Conservation (phyloP, 495 filamentous ascomycete species). For the Podospora australis region DNA sequence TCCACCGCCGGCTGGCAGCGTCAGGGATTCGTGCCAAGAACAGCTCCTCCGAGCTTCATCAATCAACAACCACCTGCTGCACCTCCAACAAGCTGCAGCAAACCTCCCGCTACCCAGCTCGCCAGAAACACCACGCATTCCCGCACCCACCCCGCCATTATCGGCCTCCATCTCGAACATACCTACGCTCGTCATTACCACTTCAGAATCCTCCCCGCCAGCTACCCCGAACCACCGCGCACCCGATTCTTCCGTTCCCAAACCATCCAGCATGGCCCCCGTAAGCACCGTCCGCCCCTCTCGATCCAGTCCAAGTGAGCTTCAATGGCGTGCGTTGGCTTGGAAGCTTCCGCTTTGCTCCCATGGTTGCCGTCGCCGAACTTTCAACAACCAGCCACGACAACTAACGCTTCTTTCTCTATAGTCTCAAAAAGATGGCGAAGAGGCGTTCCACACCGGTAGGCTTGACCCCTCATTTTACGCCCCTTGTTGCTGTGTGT, state of each 20-base stretch:
- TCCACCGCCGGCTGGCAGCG: constrained; percentile 20
- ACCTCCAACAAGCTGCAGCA: constrained; percentile 27
- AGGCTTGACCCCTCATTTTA: constrained; percentile 7
- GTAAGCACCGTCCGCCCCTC: constrained; percentile 33
- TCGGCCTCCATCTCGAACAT: constrained; percentile 13
- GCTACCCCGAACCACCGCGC: constrained; percentile 20
- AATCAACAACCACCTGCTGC: too few relatives aligned
- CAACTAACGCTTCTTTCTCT: background rate
- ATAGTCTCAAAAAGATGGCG: constrained; percentile 28
- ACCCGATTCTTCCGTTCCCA: constrained; percentile 22
- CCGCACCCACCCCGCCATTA: constrained; percentile 22
- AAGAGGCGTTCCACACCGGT: constrained; percentile 34
- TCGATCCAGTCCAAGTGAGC: background rate
- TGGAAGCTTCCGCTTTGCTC: background rate
- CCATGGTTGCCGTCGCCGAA: background rate
- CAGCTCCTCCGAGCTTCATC: constrained; percentile 7
- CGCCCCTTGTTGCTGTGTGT: background rate
- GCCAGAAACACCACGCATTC: constrained; percentile 34
- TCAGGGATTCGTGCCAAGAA: constrained; percentile 10
- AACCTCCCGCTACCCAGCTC: constrained; percentile 33
- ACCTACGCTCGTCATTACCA: constrained; percentile 16
- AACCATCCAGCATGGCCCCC: constrained; percentile 54
- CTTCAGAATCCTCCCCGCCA: constrained; percentile 23
- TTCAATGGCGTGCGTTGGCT: background rate
- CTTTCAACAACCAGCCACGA: background rate